Evolutionary conservation across 352 stramenopile species (phyloP), one percentile per base, ranked within the genome.

Genomic region (Phytophthora podocarpi): DNA sequence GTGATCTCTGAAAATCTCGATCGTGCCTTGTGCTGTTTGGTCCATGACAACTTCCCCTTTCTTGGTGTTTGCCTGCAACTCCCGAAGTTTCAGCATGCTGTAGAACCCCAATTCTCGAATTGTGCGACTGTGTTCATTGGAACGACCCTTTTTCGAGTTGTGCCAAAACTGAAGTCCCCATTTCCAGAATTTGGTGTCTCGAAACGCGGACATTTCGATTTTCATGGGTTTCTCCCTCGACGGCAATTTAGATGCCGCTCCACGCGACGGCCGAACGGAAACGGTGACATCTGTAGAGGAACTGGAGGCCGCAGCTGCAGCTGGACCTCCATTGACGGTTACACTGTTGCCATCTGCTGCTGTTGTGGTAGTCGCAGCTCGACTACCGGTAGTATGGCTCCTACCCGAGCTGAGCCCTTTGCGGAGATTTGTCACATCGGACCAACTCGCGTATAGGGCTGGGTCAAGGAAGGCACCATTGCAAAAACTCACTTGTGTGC

Each of bases 1-100:
- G 11, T 65, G 50, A 28, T 68, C 71, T 27, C 74, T 58, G 50
- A 95, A 95, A 51, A 94, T 72, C 65, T 95, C 87, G 45, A 95
- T 80, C 7, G 87, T 93, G 45, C 87, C 87, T 67, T 92, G 75
- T 11, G 87, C 87, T 10, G 84, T 95, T 69, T 91, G 82, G 53
- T 95, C 85, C 87, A 95, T 95, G n/a, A 90, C 73, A 15, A 93
- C 46, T 61, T 93, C 87, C 10, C 82, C 77, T 40, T 95, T 90
- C 48, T 90, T 91, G 48, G 80, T 76, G 48, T 81, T 71, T 52
- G 78, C 74, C 67, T 94, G 85, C 26, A 95, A 51, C 35, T 95
- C 87, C 1, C 82, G 69, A 12, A 95, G 70, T 55, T 94, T 94
- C 42, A 91, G 71, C 80, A 94, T 93, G 46, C 81, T 92, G 63